phyloP scores from a whole-genome alignment of 306 rosid species.

The Castanea mollissima region DNA sequence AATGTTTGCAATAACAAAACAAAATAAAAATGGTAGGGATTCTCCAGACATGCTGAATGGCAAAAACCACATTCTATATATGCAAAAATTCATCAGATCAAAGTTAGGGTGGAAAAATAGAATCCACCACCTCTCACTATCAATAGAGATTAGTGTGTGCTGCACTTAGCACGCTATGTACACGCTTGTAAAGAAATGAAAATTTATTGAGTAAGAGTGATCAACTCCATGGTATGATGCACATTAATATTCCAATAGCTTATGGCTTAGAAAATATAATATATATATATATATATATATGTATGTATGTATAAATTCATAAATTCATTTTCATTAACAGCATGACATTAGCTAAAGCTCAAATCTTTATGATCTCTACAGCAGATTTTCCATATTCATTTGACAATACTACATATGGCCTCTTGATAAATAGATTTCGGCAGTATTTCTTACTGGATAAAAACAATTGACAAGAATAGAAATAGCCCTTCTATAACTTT shows the following conservation, averaged over 20 bases:
- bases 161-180: neutral
- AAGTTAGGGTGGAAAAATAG: neutral
- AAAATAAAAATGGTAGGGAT: neutral
- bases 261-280: neutral
- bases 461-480: no score
- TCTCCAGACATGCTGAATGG: neutral
- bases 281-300: no score
- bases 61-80: neutral
- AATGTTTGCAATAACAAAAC: neutral
- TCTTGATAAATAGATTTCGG: neutral
- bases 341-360: neutral
- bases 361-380: neutral
- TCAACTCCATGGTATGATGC: neutral
- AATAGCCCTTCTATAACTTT: neutral
- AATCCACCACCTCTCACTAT: neutral
- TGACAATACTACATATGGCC: neutral
- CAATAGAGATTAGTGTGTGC: neutral
- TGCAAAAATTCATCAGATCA: neutral
- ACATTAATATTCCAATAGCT: neutral
- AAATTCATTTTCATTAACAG: neutral
- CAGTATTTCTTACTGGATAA: no score
- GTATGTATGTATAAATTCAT: neutral
- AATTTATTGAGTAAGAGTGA: neutral
- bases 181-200: neutral
- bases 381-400: neutral